Conservation (phyloP, 1,284 basidiomycete species). For the Rhodofomes roseus region DNA sequence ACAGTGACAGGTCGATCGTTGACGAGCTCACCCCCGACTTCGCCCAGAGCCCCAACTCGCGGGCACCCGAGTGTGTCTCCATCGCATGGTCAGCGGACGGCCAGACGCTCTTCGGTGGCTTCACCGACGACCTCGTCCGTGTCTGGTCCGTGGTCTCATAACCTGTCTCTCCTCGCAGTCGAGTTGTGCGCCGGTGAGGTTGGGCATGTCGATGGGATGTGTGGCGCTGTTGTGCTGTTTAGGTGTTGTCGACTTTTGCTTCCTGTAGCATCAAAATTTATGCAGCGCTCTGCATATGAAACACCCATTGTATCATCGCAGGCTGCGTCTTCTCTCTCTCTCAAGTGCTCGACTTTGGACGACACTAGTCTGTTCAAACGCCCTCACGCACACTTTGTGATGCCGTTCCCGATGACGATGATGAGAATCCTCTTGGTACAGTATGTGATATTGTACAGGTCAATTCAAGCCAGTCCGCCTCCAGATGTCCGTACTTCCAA, state of each 20-base stretch:
- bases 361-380: too few relatives aligned
- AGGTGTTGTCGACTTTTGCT: slow-evolving; percentile 14
- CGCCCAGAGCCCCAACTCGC: slow-evolving; percentile 73
- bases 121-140: slow-evolving; percentile 88
- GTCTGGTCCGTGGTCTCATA: slow-evolving; percentile 88
- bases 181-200: slow-evolving; percentile 10
- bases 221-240: slow-evolving; percentile 15
- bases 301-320: neutral
- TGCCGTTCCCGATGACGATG: too few relatives aligned
- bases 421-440: too few relatives aligned
- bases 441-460: neutral
- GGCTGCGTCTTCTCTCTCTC: neutral
- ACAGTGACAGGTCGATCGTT: slow-evolving; percentile 81
- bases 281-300: slow-evolving; percentile 13
- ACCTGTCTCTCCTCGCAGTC: slow-evolving; percentile 11
- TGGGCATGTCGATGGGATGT: slow-evolving; percentile 11
- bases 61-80: slow-evolving; percentile 94
- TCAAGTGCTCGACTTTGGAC: neutral
- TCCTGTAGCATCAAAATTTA: slow-evolving; percentile 25
- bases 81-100: slow-evolving; percentile 99
- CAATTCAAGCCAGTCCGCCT: neutral
- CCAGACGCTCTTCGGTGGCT: slow-evolving; percentile 94
- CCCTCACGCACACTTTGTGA: too few relatives aligned
- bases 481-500: neutral
- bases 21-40: slow-evolving; percentile 98